Evolutionary conservation across 352 stramenopile genomes (phyloP), one percentile per base, ranked within the genome.

Genomic region (Globisporangium polare): DNA sequence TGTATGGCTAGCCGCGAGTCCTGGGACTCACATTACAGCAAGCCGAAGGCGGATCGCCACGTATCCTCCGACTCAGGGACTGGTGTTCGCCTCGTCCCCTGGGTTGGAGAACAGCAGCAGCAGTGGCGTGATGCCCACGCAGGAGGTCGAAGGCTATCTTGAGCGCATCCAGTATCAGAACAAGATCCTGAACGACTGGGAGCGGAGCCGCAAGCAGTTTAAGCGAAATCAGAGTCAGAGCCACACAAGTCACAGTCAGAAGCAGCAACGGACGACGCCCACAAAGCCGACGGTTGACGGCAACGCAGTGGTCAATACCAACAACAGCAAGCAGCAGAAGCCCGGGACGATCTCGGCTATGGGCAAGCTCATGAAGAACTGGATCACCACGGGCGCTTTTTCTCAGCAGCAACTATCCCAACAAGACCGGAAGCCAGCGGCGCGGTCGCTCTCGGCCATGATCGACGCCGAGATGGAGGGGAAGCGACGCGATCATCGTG

Each of bases 71-170:
- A 33, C 37, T 3, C 31, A 41, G 15, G 58, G 41, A 9, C 26
- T 50, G 3, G 33, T 33, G 10, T 26, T 18, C n/a, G 29, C 43
- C 1, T 35, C 27, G 29, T 55, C 45, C 15, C 20, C 31, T 17
- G 18, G 39, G 15, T 27, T 37, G 15, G 18, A 54, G 22, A 39
- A 37, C 27, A 55, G 41, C 33, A 64, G 52, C 56, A 35, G n/a
- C 15, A 61, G 50, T 27, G 51, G 24, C 26, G 55, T 84, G 7
- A 79, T 86, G 66, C 62, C 60, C 2, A 86, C 75, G 22, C 77
- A 86, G 54, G 77, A 86, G 24, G 67, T 86, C 42, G 72, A 84
- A 57, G 73, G 58, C 29, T 84, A 83, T 59, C 53, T 83, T 57
- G 73, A 78, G 43, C 68, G 77, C 0, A 84, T 86, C 50, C 72